phyloP scores from a whole-genome alignment of 257 asterid species.

The Coffea canephora region DNA sequence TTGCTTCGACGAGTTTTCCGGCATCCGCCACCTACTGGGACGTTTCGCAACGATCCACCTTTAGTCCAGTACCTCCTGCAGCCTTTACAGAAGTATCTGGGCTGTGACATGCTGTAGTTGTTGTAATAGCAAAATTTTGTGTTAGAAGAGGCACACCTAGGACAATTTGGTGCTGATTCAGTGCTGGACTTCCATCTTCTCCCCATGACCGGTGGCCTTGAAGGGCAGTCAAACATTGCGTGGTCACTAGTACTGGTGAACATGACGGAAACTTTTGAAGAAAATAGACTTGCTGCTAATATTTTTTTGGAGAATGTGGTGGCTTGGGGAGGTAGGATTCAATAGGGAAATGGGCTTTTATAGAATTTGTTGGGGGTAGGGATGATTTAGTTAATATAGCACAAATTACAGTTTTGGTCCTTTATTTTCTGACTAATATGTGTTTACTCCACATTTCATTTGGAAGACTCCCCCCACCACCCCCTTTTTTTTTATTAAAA shows the following conservation, averaged over 20 bases:
- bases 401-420: background rate
- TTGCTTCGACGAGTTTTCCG: slow-evolving; percentile 62
- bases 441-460: background rate
- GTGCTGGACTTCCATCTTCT: slow-evolving; percentile 44
- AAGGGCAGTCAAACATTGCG: slow-evolving; percentile 36
- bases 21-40: slow-evolving; percentile 81
- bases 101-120: slow-evolving; percentile 80
- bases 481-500: too few relatives aligned
- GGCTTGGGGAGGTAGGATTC: background rate
- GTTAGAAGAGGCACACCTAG: slow-evolving; percentile 79
- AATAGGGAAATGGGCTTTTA: background rate
- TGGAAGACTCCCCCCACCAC: background rate
- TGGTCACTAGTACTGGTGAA: slow-evolving; percentile 35
- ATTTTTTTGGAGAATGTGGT: slow-evolving; percentile 17
- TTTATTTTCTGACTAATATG: background rate
- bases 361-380: background rate
- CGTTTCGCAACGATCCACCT: slow-evolving; percentile 75
- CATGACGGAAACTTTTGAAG: slow-evolving; percentile 27
- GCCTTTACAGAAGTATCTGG: slow-evolving; percentile 80
- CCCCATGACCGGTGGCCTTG: slow-evolving; percentile 38
- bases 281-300: background rate
- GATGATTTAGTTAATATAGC: too few relatives aligned
- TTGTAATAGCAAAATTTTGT: slow-evolving; percentile 89
- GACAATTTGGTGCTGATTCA: slow-evolving; percentile 73
- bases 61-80: slow-evolving; percentile 86